Evolutionary conservation across 1,139 yeast genomes (phyloP).

Genomic region (Yarrowia galli): DNA sequence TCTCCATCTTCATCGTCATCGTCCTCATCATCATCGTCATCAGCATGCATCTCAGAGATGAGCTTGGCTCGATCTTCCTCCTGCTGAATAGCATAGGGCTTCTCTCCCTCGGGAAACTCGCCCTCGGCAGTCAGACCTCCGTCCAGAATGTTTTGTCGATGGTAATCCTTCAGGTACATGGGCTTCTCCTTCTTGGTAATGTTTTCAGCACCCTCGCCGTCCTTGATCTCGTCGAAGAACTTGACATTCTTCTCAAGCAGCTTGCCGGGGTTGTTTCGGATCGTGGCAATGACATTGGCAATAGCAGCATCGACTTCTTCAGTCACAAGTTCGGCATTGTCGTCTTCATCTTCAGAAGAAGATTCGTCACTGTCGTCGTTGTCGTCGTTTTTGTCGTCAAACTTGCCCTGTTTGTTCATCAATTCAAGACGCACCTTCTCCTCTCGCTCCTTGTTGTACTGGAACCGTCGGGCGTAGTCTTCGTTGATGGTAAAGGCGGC

Average conservation of each 20-base stretch:
- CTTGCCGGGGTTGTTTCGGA: constrained; percentile 68
- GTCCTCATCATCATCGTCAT: constrained; percentile 52
- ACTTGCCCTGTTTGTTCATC: constrained; percentile 45
- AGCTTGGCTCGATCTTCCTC: constrained; percentile 75
- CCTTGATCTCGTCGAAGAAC: constrained; percentile 72
- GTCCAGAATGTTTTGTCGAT: constrained; percentile 75
- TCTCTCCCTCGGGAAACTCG: constrained; percentile 58
- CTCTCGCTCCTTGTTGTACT: constrained; percentile 51
- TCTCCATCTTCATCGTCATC: constrained; percentile 56
- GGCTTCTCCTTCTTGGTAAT: constrained; percentile 64
- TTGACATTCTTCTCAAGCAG: constrained; percentile 70
- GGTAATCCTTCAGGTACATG: constrained; percentile 88
- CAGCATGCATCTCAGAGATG: constrained; percentile 77
- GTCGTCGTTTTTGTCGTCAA: constrained; percentile 47
- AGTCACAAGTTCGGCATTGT: constrained; percentile 85
- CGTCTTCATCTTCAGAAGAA: constrained; percentile 84
- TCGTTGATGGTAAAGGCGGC: constrained; percentile 47
- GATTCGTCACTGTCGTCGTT: constrained; percentile 50
- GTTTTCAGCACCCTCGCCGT: constrained; percentile 43
- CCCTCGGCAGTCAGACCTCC: constrained; percentile 58
- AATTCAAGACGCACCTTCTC: constrained; percentile 48
- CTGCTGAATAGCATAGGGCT: constrained; percentile 74
- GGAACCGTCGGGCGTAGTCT: constrained; percentile 49
- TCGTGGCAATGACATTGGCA: constrained; percentile 70
- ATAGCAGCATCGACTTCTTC: constrained; percentile 86